These are phyloP conservation scores for Kodamaea hsintzibuensis DNA, from an alignment of 805 yeast genomes.

Conservation along the genomic window DNA sequence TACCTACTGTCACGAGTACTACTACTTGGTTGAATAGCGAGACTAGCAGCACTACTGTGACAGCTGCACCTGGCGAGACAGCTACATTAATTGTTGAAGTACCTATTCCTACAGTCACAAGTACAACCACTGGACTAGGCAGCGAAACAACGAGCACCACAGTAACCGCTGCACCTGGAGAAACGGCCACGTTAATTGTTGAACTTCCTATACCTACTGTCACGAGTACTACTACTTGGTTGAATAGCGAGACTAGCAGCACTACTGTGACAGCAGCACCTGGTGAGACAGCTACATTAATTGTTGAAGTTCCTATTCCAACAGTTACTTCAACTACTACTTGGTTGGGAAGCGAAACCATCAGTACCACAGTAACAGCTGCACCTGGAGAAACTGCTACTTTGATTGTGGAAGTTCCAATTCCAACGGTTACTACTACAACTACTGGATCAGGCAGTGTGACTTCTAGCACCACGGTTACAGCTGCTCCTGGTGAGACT, in stretches of 20 bases:
- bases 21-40: not conserved
- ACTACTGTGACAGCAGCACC: conserved; percentile 12
- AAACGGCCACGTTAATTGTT: conserved; percentile 12
- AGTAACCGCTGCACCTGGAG: conserved; percentile 2
- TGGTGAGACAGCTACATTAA: conserved; percentile 12
- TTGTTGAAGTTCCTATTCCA: conserved; percentile 17
- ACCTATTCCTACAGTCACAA: conserved; percentile 18
- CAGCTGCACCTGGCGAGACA: conserved; percentile 12
- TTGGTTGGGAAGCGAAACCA: not conserved
- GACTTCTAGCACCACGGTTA: conserved; percentile 16
- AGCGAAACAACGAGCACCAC: conserved; percentile 13
- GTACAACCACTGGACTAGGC: conserved; percentile 13
- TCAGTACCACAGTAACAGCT: not conserved
- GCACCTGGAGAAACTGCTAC: not conserved
- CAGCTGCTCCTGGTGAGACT: conserved; percentile 10
- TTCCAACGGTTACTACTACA: conserved; percentile 12
- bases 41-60: conserved; percentile 14
- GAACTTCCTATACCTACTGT: conserved; percentile 18
- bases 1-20: conserved; percentile 12
- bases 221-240: conserved; percentile 11
- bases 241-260: conserved; percentile 10
- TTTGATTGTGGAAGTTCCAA: conserved; percentile 17
- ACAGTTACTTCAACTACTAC: not conserved
- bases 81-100: conserved; percentile 15
- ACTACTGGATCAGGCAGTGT: conserved; percentile 7